Conservation (phyloP, 106 monocot genomes). For the Amphibolis antarctica region DNA sequence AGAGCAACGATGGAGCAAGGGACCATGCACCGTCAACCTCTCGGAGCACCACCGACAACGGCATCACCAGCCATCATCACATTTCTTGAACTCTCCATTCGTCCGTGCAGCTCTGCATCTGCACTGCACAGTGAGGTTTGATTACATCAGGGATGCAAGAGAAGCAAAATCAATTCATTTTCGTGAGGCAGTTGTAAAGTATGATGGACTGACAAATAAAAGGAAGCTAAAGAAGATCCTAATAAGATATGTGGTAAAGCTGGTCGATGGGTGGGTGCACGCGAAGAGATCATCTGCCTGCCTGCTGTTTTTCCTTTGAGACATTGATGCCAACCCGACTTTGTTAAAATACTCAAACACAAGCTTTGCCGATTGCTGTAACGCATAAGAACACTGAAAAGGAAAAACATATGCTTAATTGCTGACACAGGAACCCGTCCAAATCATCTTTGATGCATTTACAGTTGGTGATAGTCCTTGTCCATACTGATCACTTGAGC, state of each 20-base stretch:
- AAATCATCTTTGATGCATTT: too few relatives aligned
- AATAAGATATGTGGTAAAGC: slow-evolving; percentile 2
- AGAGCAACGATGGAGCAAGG: slow-evolving; percentile 1
- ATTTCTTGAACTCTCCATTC: background rate
- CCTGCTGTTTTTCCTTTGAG: background rate
- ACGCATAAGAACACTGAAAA: too few relatives aligned
- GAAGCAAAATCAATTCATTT: background rate
- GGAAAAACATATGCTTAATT: too few relatives aligned
- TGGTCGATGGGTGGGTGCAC: slow-evolving; percentile 1
- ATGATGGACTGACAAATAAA: slow-evolving; percentile 1
- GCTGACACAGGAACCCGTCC: too few relatives aligned
- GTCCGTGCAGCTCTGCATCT: background rate
- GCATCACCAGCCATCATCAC: background rate
- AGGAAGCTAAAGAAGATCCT: slow-evolving; percentile 1
- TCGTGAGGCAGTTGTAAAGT: background rate
- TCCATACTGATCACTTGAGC: too few relatives aligned
- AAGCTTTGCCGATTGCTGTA: background rate
- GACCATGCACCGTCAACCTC: background rate
- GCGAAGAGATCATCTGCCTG: background rate
- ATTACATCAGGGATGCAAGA: background rate
- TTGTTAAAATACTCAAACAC: background rate
- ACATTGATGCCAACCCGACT: background rate
- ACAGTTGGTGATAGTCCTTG: too few relatives aligned
- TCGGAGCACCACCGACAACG: background rate
- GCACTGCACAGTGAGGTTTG: background rate